Base-by-base conservation (phyloP, 495 filamentous ascomycete genomes). In the Cercophora sp. region DNA sequence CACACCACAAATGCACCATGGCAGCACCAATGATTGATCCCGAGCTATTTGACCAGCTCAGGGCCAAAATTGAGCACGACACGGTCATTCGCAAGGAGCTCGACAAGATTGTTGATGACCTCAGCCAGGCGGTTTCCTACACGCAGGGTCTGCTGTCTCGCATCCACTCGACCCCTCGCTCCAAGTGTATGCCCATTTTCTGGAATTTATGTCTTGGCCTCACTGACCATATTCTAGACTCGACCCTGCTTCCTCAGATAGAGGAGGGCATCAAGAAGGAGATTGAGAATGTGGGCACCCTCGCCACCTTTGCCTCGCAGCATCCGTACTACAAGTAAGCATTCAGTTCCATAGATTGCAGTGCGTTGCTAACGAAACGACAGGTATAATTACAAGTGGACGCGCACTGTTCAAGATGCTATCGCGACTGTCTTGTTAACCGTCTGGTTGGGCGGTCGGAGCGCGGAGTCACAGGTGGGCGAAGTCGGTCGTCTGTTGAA, bases 271-370 rank as follows among this genome's bases (percentile, higher is more conserved):
- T 91, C 68, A 63, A 70, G 48, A 68, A 80, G 20, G 76, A 85
- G 59, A 67, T 81, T 27, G 67, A 75, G 13, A 76, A 71, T 22
- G 71, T 91, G 20, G 54, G 61, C 18, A 78, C 80, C 48, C 80
- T 98, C 40, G 78, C 83, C 39, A 67, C 71, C 36, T 80, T 88
- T 43, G 86, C 90, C 5, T 89, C 90, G 32, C 73, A 85, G 58
- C 84, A 91, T 61, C 91, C 93, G 0, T 98, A 96, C 72, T 97
- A 96, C 83, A 96, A 95, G 74, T 85, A 61, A 36, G 63, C n/a
- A 41, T 9, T n/a, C 43, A 9, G n/a, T 11, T 24, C 41, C 5
- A 19, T 0, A 5, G 9, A 13, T 0, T 2, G 4, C 11, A 0
- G 13, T 2, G 32, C n/a, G n/a, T n/a, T n/a, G n/a, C n/a, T n/a